Base-by-base conservation (phyloP, 2,329 filamentous ascomycete genomes). In the Xylaria sp. region DNA sequence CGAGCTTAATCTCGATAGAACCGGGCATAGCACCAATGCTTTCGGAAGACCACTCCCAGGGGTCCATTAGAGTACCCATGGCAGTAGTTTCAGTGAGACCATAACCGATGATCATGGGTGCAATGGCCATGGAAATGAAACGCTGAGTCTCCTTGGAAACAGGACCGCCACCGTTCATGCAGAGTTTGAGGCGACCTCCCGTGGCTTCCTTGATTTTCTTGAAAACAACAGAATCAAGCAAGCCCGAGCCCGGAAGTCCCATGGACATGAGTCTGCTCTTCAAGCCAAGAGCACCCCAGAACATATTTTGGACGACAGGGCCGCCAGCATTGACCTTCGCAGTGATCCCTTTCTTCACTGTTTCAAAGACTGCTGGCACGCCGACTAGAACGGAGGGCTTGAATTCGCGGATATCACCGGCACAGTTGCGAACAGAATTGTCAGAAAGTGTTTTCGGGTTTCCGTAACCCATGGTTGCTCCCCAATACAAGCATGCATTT, bases 141-240 rank as follows among this genome's bases (percentile, higher is more conserved):
- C 88, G 88, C 78, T 94, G 92, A 0, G 93, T 97, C 58, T 97
- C 93, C 81, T 92, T 93, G 35, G 93, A 88, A 53, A 97, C 87
- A 5, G 93, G 93, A 0, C 93, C 93, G 78, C 93, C 93, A 68
- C 93, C 93, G 79, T 93, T 96, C 88, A 97, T 86, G 82, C 91
- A 92, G 60, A 97, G 88, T 75, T 93, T 91, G 71, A 97, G 84
- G 68, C 88, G 87, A 60, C 93, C 93, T 78, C 93, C 93, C 2
- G 93, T 97, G 16, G 93, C 93, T 75, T 96, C 93, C 83, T 93
- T 94, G 79, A 97, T 88, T 84, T 97, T 97, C 83, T 93, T 94
- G 85, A 97, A 97, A 10, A 97, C 91, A 2, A 97, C 82, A 1
- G 90, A 86, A 76, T 97, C 93, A 59, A 97, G 83, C 53, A 96